These are phyloP conservation scores for Fraxinus angustifolia DNA, from an alignment of 305 asterid genomes.

Conservation along the genomic window DNA sequence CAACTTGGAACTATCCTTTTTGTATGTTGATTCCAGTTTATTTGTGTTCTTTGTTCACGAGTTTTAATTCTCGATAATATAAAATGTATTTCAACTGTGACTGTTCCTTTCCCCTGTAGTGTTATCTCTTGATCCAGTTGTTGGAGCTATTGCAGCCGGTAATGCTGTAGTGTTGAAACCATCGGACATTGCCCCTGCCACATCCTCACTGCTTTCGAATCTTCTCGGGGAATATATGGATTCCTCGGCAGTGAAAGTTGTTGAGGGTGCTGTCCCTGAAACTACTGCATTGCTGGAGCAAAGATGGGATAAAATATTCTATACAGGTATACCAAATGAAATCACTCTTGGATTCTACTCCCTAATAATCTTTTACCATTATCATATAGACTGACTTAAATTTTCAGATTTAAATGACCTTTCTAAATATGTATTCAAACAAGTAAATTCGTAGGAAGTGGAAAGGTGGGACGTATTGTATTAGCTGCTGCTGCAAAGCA, in stretches of 20 bases:
- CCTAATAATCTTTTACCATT: neutral
- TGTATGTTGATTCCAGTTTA: conserved; percentile 42
- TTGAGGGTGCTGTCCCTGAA: conserved; percentile 70
- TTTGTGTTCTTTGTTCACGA: neutral
- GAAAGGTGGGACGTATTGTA: conserved; percentile 76
- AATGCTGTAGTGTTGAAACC: conserved; percentile 79
- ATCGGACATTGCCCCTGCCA: conserved; percentile 75
- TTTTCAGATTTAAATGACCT: neutral
- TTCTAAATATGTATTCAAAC: neutral
- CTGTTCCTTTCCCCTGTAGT: conserved; percentile 34
- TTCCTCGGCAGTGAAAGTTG: conserved; percentile 68
- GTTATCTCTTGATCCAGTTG: conserved; percentile 70
- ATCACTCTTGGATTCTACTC: neutral
- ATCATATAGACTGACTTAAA: neutral
- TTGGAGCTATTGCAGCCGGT: conserved; percentile 92
- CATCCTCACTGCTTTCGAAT: conserved; percentile 53
- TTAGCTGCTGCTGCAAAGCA: conserved; percentile 87
- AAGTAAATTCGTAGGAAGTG: conserved; percentile 48
- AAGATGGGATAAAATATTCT: conserved; percentile 83
- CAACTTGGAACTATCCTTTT: conserved; percentile 95
- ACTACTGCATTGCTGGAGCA: conserved; percentile 70
- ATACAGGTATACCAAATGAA: conserved; percentile 45
- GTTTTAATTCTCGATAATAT: neutral
- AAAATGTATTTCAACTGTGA: neutral
- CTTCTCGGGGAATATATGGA: conserved; percentile 80